Conservation (phyloP, 768 basidiomycete species). For the Filobasidium floriforme region DNA sequence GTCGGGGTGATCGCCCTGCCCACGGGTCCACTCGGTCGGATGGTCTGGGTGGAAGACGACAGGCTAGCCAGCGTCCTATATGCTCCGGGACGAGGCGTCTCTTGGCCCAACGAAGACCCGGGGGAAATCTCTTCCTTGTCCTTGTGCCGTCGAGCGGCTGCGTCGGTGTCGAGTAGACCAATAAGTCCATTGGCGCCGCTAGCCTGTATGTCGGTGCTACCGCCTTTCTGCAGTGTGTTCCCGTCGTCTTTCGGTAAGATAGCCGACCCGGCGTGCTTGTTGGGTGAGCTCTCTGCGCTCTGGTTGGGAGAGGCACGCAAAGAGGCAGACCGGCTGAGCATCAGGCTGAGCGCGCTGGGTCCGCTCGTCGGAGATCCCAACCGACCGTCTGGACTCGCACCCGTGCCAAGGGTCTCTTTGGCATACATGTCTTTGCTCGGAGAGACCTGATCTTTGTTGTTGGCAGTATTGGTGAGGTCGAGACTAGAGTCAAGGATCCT, state of each 20-base stretch:
- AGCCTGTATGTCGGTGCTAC: not conserved
- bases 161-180: not conserved
- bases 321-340: not conserved
- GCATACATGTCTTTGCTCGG: not conserved
- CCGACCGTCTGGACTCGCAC: not conserved
- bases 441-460: not conserved
- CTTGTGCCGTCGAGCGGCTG: not conserved
- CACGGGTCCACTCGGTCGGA: not conserved
- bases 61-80: not conserved
- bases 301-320: no score
- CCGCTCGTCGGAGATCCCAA: not conserved
- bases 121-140: not conserved
- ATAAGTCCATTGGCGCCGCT: not conserved
- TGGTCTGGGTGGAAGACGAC: conserved; percentile 5
- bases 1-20: not conserved
- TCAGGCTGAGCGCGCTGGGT: conserved; percentile 2
- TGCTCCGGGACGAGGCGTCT: not conserved
- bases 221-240: not conserved
- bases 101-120: conserved; percentile 3
- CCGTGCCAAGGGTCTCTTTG: not conserved
- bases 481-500: conserved; percentile 1
- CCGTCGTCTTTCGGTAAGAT: not conserved
- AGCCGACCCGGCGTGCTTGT: no score
- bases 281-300: no score
- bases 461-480: not conserved